Base-by-base conservation (phyloP, 2,329 filamentous ascomycete species). In the Fusarium siculi region DNA sequence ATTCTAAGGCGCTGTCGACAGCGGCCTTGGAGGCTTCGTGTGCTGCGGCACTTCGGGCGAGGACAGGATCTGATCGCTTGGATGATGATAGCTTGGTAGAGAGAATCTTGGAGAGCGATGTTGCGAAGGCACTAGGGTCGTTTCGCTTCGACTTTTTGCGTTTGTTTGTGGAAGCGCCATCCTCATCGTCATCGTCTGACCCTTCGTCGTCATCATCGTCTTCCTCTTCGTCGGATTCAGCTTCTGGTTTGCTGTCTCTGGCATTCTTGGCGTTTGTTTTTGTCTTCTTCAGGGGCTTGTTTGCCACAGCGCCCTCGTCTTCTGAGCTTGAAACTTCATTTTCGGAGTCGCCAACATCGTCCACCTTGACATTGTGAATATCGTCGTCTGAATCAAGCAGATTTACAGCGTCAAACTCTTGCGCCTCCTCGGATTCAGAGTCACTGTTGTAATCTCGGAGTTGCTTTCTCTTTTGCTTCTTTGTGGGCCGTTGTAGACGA, bases 81-180 rank as follows among this genome's bases (percentile, higher is more conserved):
- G 93, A 89, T 12, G 90, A 91, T 4, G 95, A 92, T 15, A 98
- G 87, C 84, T 98, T 98, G 55, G 94, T 96, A 63, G 91, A 91
- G 49, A 99, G 88, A 80, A 99, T 98, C 82, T 96, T 97, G 75
- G 93, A 93, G 78, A 99, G 94, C 56, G 95, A 97, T 4, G 92
- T 97, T 30, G 96, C 94, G 82, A 99, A 98, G 58, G 94, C 95
- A 72, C 88, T 86, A 6, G 96, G 95, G 82, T 99, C 96, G 83
- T 97, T 97, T 79, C 95, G 92, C 84, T 98, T 98, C 19, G 91
- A 90, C 78, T 90, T 93, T 42, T 79, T 79, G 72, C 84, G 83
- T 52, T 75, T 80, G 18, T 77, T 56, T 82, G 43, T 78, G 19
- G 78, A 78, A 10, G 80, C 81, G 59, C 32, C 62, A 36, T 82